Conservation (phyloP, 192 early-diverging fungal genomes). For the Backusella sp. region DNA sequence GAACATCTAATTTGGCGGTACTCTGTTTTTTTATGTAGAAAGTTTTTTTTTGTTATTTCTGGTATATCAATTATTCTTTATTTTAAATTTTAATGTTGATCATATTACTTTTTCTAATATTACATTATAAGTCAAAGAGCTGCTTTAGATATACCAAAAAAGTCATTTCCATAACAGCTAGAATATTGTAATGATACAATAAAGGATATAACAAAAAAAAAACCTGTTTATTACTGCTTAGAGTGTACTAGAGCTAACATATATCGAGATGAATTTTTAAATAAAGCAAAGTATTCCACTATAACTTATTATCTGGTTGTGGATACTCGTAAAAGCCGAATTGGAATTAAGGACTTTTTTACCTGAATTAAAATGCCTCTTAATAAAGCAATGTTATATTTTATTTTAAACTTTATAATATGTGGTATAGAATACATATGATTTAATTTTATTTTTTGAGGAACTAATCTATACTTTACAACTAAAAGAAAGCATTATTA, state of each 20-base stretch:
- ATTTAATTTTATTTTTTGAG: no score
- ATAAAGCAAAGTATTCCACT: no score
- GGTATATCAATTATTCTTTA: background rate
- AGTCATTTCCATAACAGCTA: background rate
- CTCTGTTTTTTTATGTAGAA: background rate
- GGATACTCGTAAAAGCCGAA: no score
- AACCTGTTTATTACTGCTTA: background rate
- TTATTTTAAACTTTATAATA: no score
- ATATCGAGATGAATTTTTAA: no score
- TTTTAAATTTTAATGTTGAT: background rate
- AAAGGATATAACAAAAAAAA: background rate
- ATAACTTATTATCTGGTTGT: no score
- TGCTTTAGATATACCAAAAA: background rate
- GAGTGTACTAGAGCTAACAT: background rate
- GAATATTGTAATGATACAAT: background rate
- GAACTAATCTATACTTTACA: no score
- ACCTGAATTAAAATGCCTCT: no score
- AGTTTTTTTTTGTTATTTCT: background rate
- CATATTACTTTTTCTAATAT: background rate
- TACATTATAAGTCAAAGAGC: background rate
- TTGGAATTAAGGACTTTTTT: no score
- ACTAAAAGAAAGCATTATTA: no score
- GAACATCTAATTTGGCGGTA: background rate
- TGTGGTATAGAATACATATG: no score
- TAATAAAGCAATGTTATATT: no score